Base-by-base conservation (phyloP, 305 asterid genomes). In the Solanum aculeatissimum region DNA sequence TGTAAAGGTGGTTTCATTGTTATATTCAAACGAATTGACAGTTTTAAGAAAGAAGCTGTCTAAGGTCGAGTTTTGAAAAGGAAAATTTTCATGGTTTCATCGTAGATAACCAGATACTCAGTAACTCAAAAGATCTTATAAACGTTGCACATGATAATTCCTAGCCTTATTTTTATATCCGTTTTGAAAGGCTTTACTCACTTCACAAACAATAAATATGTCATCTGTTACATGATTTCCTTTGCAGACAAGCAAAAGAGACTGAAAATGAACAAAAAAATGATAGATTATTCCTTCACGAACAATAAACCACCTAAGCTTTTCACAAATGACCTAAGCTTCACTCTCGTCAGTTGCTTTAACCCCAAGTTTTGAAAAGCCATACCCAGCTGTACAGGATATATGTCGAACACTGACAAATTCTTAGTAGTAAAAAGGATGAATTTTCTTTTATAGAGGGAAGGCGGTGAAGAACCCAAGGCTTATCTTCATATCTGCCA, bases 401-500 rank as follows among this genome's bases (percentile, higher is more conserved):
- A 53, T 3, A 77, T 77, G 29, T 51, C 82, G 10, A 70, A 29
- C 4, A 29, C 29, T 0, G 65, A 77, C 19, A 29, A 29, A 29
- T 47, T 25, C 60, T 47, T 27, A 6, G 65, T 68, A 11, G 68
- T 6, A 78, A 78, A 27, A 78, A 78, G 6, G 49, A 54, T 19
- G 68, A 29, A 32, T 53, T n/a, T 54, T 78, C 66, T 6, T 13
- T 78, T 78, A 4, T 49, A 18, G 49, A 29, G 83, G 11, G 63
- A 78, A 53, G 68, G 51, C 18, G 68, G 32, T 29, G 23, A 51
- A 27, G 11, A 35, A 45, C 55, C 6, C 65, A 25, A 47, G 19
- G 10, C 42, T 2, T 58, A 29, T 66, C 60, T 15, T 89, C 87
- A 96, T 83, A 96, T 90, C 54, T 96, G 99, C 90, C 95, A 96